phyloP scores from a whole-genome alignment of 108 stramenopile species.

The Schizochytrium sp. region DNA sequence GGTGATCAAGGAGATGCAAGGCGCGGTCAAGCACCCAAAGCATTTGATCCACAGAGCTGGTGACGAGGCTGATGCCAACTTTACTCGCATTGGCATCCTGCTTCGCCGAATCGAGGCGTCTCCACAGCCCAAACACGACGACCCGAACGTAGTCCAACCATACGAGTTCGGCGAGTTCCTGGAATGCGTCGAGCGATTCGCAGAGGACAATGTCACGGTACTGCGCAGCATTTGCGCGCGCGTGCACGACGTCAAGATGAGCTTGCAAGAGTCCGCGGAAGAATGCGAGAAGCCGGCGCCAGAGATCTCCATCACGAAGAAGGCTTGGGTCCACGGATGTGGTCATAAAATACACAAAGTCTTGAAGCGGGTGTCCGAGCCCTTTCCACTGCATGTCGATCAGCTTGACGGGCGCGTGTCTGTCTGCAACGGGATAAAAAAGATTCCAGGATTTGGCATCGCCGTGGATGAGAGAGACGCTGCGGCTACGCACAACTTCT shows the following conservation, averaged over 20 bases:
- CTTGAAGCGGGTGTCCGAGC: background rate
- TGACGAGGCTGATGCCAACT: conserved; percentile 12
- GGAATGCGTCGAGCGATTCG: background rate
- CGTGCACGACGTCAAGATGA: background rate
- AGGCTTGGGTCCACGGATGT: background rate
- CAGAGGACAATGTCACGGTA: background rate
- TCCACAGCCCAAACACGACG: background rate
- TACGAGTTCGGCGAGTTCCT: background rate
- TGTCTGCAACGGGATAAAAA: background rate
- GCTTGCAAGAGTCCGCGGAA: background rate
- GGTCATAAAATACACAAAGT: conserved; percentile 6
- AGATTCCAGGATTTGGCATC: conserved; percentile 9
- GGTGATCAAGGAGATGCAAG: background rate
- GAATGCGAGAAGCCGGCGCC: background rate
- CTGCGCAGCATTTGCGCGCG: background rate
- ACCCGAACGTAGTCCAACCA: conserved; percentile 9
- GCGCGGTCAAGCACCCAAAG: background rate
- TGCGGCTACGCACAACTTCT: background rate
- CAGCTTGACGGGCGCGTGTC: background rate
- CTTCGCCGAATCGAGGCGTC: background rate
- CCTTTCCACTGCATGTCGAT: conserved; percentile 14
- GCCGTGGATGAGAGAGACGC: background rate
- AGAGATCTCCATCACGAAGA: background rate
- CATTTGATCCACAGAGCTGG: background rate
- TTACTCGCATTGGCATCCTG: background rate